These are phyloP conservation scores for Phytophthora agathidicida DNA, from an alignment of 352 stramenopile species.

Conservation along the genomic window DNA sequence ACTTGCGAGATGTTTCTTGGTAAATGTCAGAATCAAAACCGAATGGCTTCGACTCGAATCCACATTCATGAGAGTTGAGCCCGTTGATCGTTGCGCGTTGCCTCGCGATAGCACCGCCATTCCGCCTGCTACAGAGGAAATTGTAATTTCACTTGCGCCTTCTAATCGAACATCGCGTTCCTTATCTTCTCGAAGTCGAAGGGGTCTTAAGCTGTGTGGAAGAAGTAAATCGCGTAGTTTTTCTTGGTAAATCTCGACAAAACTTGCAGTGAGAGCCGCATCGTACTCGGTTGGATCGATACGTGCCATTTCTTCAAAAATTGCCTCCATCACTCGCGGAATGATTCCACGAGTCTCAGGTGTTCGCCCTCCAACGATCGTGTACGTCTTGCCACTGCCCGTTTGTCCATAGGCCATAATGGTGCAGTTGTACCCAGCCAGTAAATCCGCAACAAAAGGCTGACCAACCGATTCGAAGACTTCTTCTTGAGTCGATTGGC, in stretches of 20 bases:
- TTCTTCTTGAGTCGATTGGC: constrained; percentile 38
- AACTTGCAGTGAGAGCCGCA: constrained; percentile 50
- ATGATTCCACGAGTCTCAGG: constrained; percentile 38
- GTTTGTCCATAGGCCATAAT: constrained; percentile 79
- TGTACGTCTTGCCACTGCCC: constrained; percentile 74
- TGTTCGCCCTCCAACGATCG: constrained; percentile 39
- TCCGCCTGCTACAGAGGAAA: constrained; percentile 36
- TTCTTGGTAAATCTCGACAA: constrained; percentile 81
- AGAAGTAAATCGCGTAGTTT: constrained; percentile 62
- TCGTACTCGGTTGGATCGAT: constrained; percentile 30
- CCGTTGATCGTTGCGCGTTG: constrained; percentile 43
- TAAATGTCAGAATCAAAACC: constrained; percentile 66
- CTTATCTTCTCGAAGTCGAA: constrained; percentile 59
- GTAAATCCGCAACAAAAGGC: constrained; percentile 57
- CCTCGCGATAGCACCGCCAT: constrained; percentile 47
- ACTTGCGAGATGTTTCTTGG: constrained; percentile 21
- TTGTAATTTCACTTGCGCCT: constrained; percentile 49
- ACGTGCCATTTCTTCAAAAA: constrained; percentile 32
- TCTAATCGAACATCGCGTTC: constrained; percentile 49
- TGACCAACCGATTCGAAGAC: constrained; percentile 53
- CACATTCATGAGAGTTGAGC: constrained; percentile 58
- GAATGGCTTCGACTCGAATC: constrained; percentile 76
- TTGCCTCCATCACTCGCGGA: constrained; percentile 42
- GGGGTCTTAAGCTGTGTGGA: constrained; percentile 26
- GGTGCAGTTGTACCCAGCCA: constrained; percentile 74